Evolutionary conservation across 352 stramenopile genomes (phyloP).

Genomic region (Globisporangium uncinulatum): DNA sequence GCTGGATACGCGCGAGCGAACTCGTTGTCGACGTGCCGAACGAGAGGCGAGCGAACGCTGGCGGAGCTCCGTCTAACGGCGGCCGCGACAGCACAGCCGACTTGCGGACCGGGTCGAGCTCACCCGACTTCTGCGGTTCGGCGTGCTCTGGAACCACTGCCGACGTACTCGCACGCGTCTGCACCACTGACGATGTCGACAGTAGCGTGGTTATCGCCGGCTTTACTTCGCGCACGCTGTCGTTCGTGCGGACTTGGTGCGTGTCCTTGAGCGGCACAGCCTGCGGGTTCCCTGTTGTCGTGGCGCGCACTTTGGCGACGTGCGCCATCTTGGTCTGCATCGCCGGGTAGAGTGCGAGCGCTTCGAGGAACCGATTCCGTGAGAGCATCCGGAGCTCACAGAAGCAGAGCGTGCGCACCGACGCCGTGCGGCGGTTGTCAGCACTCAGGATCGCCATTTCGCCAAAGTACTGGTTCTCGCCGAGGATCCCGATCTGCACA

Average conservation of each 20-base stretch:
- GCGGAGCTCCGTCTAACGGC: not conserved
- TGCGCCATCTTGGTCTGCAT: conserved; percentile 62
- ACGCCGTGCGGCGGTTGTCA: conserved; percentile 64
- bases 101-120: not conserved
- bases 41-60: conserved; percentile 5
- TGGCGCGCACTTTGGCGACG: conserved; percentile 28
- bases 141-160: not conserved
- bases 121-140: not conserved
- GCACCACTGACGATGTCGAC: not conserved
- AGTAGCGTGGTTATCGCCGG: not conserved
- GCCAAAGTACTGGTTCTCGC: conserved; percentile 81
- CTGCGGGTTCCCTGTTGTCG: conserved; percentile 10
- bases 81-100: not conserved
- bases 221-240: conserved; percentile 2
- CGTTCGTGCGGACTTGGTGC: conserved; percentile 15
- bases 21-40: conserved; percentile 6
- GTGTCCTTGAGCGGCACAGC: conserved; percentile 8
- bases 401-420: conserved; percentile 73
- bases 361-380: conserved; percentile 71
- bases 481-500: conserved; percentile 56
- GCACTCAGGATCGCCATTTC: conserved; percentile 81
- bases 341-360: conserved; percentile 57
- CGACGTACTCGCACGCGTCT: not conserved
- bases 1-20: conserved; percentile 13
- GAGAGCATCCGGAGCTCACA: conserved; percentile 80